These are phyloP conservation scores for Schizophyllum amplum DNA, from an alignment of 1,284 basidiomycete species.

Conservation along the genomic window DNA sequence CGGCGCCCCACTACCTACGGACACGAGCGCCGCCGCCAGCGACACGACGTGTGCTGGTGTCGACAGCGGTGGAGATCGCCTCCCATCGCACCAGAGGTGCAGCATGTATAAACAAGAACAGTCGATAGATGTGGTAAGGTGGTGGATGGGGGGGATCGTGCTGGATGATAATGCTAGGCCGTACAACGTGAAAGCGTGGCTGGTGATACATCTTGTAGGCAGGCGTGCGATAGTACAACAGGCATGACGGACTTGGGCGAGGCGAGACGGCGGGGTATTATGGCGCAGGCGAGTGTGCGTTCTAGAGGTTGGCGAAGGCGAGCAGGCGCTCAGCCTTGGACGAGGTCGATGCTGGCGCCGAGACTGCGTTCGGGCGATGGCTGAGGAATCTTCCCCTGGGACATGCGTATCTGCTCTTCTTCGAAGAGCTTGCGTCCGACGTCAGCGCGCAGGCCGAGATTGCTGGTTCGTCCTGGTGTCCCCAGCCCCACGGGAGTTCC, in stretches of 20 bases:
- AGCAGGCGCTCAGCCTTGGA: background rate
- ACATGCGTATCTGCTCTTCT: constrained; percentile 44
- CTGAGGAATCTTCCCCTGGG: constrained; percentile 1
- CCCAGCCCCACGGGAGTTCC: constrained; percentile 11
- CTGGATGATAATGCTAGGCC: background rate
- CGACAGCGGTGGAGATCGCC: too few species aligned
- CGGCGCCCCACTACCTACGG: background rate
- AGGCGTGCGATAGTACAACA: constrained; percentile 4
- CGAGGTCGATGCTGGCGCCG: constrained; percentile 1
- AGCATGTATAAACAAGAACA: background rate
- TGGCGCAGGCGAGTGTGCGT: background rate
- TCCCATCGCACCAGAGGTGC: background rate
- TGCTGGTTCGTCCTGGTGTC: constrained; percentile 10
- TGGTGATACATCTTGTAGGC: constrained; percentile 7
- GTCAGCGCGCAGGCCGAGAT: constrained; percentile 45
- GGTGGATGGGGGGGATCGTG: background rate
- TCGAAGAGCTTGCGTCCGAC: constrained; percentile 64
- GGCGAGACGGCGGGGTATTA: background rate
- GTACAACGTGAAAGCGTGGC: background rate
- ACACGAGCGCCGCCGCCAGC: background rate
- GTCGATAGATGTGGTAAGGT: background rate
- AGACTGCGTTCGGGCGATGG: constrained; percentile 1
- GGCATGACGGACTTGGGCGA: background rate
- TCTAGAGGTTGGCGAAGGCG: background rate
- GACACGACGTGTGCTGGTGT: background rate